A percentile compares a stretch with the other conserved stretches of the same genome.
These are phyloP conservation scores for Marasmius sp. DNA, from an alignment of 1,284 basidiomycete species.

Conservation along the genomic window DNA sequence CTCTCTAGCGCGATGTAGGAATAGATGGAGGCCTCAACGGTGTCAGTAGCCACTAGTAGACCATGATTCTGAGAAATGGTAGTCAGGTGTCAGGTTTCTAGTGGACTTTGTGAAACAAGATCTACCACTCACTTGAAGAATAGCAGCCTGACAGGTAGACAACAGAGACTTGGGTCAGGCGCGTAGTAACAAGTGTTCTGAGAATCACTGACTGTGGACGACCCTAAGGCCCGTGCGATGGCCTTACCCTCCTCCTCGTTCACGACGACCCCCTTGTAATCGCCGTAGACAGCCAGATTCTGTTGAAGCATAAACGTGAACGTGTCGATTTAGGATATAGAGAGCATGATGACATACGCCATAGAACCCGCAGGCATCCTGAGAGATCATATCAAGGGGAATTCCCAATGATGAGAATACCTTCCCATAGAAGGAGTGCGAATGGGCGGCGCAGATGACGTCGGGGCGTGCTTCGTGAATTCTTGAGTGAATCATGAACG, in stretches of 20 bases:
- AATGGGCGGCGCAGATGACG: slow-evolving; percentile 62
- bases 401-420: slow-evolving; percentile 59
- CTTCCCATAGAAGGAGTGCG: slow-evolving; percentile 60
- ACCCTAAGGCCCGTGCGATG: slow-evolving; percentile 53
- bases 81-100: no score
- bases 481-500: slow-evolving; percentile 34
- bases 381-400: slow-evolving; percentile 51
- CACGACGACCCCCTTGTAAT: slow-evolving; percentile 58
- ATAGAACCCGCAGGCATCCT: slow-evolving; percentile 48
- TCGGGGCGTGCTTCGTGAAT: slow-evolving; percentile 61
- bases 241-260: slow-evolving; percentile 53
- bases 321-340: no score
- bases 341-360: slow-evolving; percentile 15
- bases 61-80: slow-evolving; percentile 55
- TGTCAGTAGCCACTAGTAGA: slow-evolving; percentile 44
- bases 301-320: no score
- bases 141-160: slow-evolving; percentile 9
- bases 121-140: slow-evolving; percentile 15
- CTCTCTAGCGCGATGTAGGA: slow-evolving; percentile 32
- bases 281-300: no score
- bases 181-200: neutral
- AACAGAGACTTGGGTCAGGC: neutral
- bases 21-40: slow-evolving; percentile 33
- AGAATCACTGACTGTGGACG: slow-evolving; percentile 29
- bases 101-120: no score